Conservation (phyloP, 2,329 filamentous ascomycete species). For the Dryadomyces quercus-mongolicae region DNA sequence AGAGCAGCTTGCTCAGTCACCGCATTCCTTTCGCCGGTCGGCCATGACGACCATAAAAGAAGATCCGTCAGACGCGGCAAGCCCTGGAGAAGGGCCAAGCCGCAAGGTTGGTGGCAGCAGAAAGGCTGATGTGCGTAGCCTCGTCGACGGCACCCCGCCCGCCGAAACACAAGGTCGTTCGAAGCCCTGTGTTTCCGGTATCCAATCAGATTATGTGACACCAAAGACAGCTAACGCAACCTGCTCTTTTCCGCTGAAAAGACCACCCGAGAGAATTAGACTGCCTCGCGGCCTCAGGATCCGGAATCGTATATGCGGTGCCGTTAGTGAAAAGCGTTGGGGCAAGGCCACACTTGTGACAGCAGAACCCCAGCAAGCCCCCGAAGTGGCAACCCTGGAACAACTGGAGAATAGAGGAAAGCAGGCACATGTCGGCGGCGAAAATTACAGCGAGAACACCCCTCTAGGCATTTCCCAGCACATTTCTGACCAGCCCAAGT, state of each 20-base stretch:
- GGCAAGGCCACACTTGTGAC: not conserved
- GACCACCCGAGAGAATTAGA: not conserved
- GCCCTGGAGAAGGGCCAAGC: not conserved
- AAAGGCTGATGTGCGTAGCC: not conserved
- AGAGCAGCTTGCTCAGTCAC: constrained; percentile 20
- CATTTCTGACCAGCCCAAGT: not conserved
- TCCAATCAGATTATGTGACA: not conserved
- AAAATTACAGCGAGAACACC: not conserved
- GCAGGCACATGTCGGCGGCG: not conserved
- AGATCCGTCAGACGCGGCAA: constrained; percentile 6
- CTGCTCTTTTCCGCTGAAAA: not conserved
- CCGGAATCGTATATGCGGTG: not conserved
- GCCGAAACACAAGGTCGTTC: too few species aligned
- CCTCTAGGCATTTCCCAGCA: not conserved
- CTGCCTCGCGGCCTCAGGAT: not conserved
- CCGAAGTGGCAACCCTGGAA: not conserved
- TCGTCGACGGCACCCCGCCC: not conserved
- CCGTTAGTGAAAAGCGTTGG: not conserved
- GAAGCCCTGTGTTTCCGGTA: not conserved
- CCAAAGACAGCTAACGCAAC: not conserved
- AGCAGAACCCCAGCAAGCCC: not conserved
- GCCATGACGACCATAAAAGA: constrained; percentile 13
- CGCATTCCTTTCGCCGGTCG: constrained; percentile 4
- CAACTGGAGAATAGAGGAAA: not conserved
- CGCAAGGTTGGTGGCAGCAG: not conserved